These are phyloP conservation scores for Stephania cephalantha DNA, from an alignment of 164 flowering plant species.

Conservation along the genomic window DNA sequence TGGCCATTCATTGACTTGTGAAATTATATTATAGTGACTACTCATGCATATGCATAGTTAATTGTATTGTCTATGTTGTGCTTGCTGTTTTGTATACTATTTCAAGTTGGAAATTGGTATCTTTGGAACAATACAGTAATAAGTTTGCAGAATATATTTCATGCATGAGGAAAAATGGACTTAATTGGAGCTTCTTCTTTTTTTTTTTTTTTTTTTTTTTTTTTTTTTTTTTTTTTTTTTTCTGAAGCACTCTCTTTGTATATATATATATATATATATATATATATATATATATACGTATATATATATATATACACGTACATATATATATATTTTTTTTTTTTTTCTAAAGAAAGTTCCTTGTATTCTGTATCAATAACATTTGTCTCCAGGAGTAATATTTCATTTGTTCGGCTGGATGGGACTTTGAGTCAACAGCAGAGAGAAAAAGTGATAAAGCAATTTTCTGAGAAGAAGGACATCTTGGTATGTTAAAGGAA, in stretches of 20 bases:
- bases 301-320: no score
- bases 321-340: no score
- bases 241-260: no score
- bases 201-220: background rate
- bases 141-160: background rate
- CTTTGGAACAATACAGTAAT: background rate
- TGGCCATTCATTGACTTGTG: no score
- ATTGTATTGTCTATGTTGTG: no score
- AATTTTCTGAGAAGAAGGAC: constrained; percentile 74
- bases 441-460: constrained; percentile 76
- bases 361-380: background rate
- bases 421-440: constrained; percentile 89
- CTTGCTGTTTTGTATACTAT: no score
- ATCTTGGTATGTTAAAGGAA: constrained; percentile 46
- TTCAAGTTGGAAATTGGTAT: no score
- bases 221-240: background rate
- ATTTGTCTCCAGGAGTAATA: constrained; percentile 46
- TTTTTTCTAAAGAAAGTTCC: background rate
- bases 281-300: no score
- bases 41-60: no score
- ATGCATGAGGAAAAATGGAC: background rate
- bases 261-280: no score
- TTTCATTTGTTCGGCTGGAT: constrained; percentile 81
- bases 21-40: no score
- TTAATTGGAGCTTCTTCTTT: background rate